Evolutionary conservation across 176 grass and related monocot genomes (phyloP).

Genomic region (Poa annua): DNA sequence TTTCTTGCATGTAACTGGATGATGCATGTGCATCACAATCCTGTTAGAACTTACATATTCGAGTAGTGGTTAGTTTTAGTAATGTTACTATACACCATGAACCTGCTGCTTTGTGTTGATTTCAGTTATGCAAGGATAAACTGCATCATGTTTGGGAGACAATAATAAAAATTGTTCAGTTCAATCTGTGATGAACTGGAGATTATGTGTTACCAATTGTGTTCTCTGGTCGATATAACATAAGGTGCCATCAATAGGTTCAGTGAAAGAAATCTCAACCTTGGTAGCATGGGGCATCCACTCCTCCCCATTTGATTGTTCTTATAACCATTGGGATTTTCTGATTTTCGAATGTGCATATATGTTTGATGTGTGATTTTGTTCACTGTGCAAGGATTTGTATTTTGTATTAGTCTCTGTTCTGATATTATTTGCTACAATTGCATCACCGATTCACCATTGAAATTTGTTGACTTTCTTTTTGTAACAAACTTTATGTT

Average conservation of each 20-base stretch:
- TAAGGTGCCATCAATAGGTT: background rate
- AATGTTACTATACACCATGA: background rate
- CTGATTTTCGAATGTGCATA: background rate
- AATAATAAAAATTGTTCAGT: background rate
- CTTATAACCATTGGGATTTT: background rate
- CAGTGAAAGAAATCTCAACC: background rate
- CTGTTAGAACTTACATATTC: background rate
- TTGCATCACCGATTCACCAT: no score
- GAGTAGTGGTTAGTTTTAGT: background rate
- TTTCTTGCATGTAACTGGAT: background rate
- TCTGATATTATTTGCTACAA: background rate
- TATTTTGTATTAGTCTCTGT: background rate
- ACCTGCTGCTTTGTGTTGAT: background rate
- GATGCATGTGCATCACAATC: background rate
- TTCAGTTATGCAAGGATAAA: conserved; percentile 7
- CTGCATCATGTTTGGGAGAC: background rate
- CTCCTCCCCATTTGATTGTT: background rate
- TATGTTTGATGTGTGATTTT: conserved; percentile 3
- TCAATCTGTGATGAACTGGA: background rate
- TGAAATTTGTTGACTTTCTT: no score
- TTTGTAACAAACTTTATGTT: no score
- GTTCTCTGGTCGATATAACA: background rate
- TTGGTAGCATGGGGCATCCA: background rate
- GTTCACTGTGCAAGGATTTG: background rate
- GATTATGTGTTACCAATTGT: background rate